Evolutionary conservation across 306 rosid species (phyloP), one percentile per base, ranked within the genome.

Genomic region (Amphicarpaea edgeworthii): DNA sequence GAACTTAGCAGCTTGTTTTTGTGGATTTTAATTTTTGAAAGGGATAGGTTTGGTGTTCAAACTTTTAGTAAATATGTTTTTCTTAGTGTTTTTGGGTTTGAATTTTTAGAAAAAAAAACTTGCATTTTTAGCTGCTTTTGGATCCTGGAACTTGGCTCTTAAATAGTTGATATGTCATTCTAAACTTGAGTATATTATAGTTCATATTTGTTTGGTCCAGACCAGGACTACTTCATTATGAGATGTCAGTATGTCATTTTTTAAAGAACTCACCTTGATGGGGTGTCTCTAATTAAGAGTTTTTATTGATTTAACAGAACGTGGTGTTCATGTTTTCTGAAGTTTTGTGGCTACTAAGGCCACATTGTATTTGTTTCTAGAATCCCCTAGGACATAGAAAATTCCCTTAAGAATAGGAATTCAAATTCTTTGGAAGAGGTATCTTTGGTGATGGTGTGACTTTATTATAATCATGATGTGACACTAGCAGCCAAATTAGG

Each of bases 401-500:
- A 8, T 15, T 45, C 61, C 32, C 32, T n/a, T n/a, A n/a, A n/a
- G n/a, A n/a, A n/a, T n/a, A n/a, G n/a, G n/a, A n/a, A n/a, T n/a
- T n/a, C n/a, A n/a, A n/a, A n/a, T n/a, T n/a, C n/a, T n/a, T n/a
- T n/a, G n/a, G n/a, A n/a, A n/a, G n/a, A n/a, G n/a, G n/a, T n/a
- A n/a, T n/a, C 32, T 75, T 75, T 17, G 38, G 12, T 32, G 23
- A 43, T 20, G 9, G 24, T 8, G 32, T 28, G 19, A 67, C 19
- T 26, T 67, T 17, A 26, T 42, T 12, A 14, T 23, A 19, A 40
- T 12, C 55, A 49, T 75, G 66, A 37, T 53, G 47, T 26, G 60
- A 68, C 65, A 34, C 45, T 54, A 40, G 61, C 26, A 4, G 68
- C 57, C 42, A 60, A 69, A 58, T 37, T 24, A 47, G 59, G 41